A percentile compares a stretch with the other conserved stretches of the same genome.
Evolutionary conservation across 192 early-diverging fungal genomes (phyloP).

Genomic region (Backusella circina): DNA sequence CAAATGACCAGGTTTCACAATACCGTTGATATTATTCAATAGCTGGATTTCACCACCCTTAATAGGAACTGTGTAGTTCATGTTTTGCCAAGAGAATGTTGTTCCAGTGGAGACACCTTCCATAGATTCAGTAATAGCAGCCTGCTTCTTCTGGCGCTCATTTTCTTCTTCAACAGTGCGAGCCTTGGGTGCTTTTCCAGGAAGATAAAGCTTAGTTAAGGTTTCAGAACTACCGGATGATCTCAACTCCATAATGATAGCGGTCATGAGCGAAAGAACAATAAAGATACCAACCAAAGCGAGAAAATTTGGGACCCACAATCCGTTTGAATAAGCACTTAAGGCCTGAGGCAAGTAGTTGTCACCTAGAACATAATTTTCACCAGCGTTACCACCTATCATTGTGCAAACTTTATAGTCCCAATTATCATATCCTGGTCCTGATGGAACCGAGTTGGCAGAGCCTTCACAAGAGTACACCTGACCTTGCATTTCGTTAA

Average conservation of each 20-base stretch:
- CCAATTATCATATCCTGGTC: conserved; percentile 32
- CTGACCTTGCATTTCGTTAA: conserved; percentile 60
- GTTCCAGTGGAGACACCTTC: conserved; percentile 35
- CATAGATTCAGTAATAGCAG: conserved; percentile 32
- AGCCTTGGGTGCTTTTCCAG: conserved; percentile 27
- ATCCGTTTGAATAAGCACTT: conserved; percentile 49
- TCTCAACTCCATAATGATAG: conserved; percentile 50
- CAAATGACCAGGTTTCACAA: conserved; percentile 69
- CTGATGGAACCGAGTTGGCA: conserved; percentile 26
- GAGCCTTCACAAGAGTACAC: conserved; percentile 29
- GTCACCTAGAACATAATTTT: conserved; percentile 50
- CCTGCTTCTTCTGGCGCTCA: conserved; percentile 27
- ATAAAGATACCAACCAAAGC: conserved; percentile 50
- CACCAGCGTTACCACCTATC: conserved; percentile 54
- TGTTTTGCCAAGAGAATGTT: conserved; percentile 58
- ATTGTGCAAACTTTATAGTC: conserved; percentile 55
- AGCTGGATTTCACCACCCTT: conserved; percentile 61
- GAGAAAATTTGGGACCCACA: conserved; percentile 56
- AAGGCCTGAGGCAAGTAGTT: conserved; percentile 53
- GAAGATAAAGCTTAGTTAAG: conserved; percentile 46
- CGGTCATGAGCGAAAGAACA: conserved; percentile 35
- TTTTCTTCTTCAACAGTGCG: conserved; percentile 25
- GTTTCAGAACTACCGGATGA: conserved; percentile 38
- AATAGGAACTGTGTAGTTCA: conserved; percentile 71
- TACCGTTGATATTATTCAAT: conserved; percentile 64